Evolutionary conservation across 2,329 filamentous ascomycete genomes (phyloP).

Genomic region (Immersiporthe knoxdaviesiana): DNA sequence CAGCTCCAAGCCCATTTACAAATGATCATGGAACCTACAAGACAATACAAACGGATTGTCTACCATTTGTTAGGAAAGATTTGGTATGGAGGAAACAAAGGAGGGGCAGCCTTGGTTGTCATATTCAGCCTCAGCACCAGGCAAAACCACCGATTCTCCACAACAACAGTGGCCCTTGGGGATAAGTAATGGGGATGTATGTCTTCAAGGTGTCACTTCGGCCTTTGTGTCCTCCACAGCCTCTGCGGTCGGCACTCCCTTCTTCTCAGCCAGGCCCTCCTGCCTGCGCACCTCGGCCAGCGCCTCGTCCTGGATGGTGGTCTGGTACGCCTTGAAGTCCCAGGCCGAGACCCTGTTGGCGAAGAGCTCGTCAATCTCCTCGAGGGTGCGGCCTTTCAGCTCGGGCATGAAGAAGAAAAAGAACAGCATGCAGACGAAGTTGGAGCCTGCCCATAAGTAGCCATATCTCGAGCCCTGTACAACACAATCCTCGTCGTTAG

Average conservation of each 20-base stretch:
- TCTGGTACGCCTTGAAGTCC: constrained; percentile 37
- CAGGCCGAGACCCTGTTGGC: constrained; percentile 34
- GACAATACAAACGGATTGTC: not conserved
- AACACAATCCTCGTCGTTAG: not conserved
- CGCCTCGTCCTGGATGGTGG: constrained; percentile 35
- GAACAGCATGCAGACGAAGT: constrained; percentile 37
- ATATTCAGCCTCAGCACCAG: not conserved
- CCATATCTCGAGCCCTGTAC: constrained; percentile 46
- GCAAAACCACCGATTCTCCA: not conserved
- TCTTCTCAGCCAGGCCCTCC: constrained; percentile 20
- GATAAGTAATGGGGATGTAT: too few relatives aligned
- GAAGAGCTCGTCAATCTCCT: constrained; percentile 41
- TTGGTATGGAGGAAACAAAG: not conserved
- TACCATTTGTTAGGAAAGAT: not conserved
- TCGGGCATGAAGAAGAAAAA: constrained; percentile 40
- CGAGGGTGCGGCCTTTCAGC: constrained; percentile 38
- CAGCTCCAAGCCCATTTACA: too few relatives aligned
- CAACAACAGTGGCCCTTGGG: not conserved
- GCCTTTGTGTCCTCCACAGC: constrained; percentile 31
- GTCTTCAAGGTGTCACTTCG: constrained; percentile 22
- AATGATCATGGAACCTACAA: not conserved
- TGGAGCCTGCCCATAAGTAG: constrained; percentile 47
- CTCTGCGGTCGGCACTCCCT: constrained; percentile 23
- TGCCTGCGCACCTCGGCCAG: constrained; percentile 32
- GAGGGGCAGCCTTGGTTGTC: not conserved